Percentiles rank a stretch among this genome's conserved stretches.
Evolutionary conservation across 495 filamentous ascomycete species (phyloP).

Genomic region (Aspergillus incahuasiensis): DNA sequence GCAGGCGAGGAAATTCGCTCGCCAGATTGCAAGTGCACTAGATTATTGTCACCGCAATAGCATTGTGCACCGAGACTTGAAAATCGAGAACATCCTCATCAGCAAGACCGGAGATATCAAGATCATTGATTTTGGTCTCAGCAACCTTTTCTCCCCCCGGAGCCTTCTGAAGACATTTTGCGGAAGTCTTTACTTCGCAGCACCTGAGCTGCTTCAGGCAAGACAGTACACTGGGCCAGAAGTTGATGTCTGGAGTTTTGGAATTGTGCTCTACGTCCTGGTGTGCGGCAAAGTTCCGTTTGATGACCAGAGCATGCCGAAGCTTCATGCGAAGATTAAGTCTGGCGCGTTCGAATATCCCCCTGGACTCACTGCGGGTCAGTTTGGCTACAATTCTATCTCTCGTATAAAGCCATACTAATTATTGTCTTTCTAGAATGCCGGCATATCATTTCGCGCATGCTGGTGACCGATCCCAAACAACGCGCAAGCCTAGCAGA

Average conservation of each 20-base stretch:
- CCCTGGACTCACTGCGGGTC: constrained; percentile 83
- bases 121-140: constrained; percentile 98
- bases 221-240: constrained; percentile 93
- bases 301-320: constrained; percentile 98
- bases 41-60: constrained; percentile 99
- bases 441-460: constrained; percentile 85
- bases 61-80: constrained; percentile 95
- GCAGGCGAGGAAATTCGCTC: constrained; percentile 93
- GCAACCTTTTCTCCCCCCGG: constrained; percentile 89
- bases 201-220: constrained; percentile 90
- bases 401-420: neutral
- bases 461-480: constrained; percentile 93
- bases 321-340: constrained; percentile 98
- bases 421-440: constrained; percentile 59
- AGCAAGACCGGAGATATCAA: constrained; percentile 99
- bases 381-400: constrained; percentile 20
- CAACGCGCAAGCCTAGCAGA: constrained; percentile 82
- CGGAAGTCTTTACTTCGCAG: constrained; percentile 96
- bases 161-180: constrained; percentile 94
- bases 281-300: constrained; percentile 99
- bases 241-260: constrained; percentile 98
- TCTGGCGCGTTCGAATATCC: constrained; percentile 95
- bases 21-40: constrained; percentile 96
- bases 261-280: constrained; percentile 96
- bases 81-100: constrained; percentile 99